These are phyloP conservation scores for Phoma herbarum DNA, from an alignment of 2,329 filamentous ascomycete species.

Conservation along the genomic window DNA sequence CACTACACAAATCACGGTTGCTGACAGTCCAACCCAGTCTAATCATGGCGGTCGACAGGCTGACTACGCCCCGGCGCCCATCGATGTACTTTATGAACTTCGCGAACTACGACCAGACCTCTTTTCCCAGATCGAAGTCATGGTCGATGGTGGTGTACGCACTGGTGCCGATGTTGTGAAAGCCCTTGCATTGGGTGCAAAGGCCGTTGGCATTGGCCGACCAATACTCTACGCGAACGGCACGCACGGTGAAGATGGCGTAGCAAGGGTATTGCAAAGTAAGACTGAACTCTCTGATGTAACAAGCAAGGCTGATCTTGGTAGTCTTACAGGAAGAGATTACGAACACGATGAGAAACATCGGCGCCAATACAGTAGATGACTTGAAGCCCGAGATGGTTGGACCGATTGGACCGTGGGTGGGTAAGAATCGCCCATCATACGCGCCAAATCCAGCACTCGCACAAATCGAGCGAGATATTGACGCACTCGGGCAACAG, in stretches of 20 bases:
- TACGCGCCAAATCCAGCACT: neutral
- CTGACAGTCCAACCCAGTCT: neutral
- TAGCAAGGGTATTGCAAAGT: slow-evolving; percentile 8
- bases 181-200: slow-evolving; percentile 12
- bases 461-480: neutral
- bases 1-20: neutral
- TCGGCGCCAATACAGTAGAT: slow-evolving; percentile 7
- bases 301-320: neutral
- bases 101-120: slow-evolving; percentile 7
- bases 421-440: slow-evolving; percentile 6
- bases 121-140: slow-evolving; percentile 9
- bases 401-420: slow-evolving; percentile 8
- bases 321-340: slow-evolving; percentile 13
- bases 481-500: neutral
- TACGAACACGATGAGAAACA: slow-evolving; percentile 13
- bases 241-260: slow-evolving; percentile 12
- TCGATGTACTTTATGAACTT: slow-evolving; percentile 10
- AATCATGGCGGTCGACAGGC: slow-evolving; percentile 12
- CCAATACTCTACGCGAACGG: slow-evolving; percentile 12
- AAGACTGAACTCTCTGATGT: neutral
- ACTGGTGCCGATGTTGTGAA: slow-evolving; percentile 10
- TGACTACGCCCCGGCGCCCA: slow-evolving; percentile 11
- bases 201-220: slow-evolving; percentile 11
- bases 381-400: slow-evolving; percentile 11
- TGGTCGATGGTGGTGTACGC: slow-evolving; percentile 12